A percentile compares a stretch with the other conserved stretches of the same genome.
Conservation (phyloP, 176 grass and related monocot species). For the Bonia amplexicaulis region DNA sequence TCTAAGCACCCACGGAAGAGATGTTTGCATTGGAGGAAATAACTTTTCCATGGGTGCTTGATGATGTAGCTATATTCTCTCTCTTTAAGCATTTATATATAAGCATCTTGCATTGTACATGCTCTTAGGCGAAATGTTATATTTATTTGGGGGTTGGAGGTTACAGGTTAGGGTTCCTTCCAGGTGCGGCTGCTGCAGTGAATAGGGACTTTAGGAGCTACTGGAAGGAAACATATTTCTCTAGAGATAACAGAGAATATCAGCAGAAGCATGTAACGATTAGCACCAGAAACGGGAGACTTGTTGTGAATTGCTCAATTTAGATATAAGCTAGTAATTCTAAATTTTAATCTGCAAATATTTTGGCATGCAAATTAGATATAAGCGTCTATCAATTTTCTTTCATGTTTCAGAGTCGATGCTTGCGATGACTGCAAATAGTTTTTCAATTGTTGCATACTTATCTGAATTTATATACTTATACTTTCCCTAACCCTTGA, state of each 20-base stretch:
- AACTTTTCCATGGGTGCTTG: no score
- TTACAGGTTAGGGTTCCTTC: neutral
- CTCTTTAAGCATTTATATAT: no score
- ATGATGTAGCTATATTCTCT: no score
- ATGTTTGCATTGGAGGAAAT: no score
- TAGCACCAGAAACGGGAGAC: neutral
- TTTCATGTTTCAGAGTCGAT: neutral
- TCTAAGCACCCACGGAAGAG: no score
- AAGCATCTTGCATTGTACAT: no score
- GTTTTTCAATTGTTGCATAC: neutral
- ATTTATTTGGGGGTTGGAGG: neutral
- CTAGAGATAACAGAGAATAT: neutral
- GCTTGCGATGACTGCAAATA: neutral
- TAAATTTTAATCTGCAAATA: neutral
- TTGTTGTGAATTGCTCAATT: neutral
- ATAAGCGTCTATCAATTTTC: no score
- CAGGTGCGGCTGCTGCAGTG: neutral
- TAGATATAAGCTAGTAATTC: neutral
- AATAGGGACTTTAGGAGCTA: neutral
- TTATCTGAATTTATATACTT: neutral
- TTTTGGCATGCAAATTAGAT: constrained; percentile 7
- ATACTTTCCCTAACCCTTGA: neutral
- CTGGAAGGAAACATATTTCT: neutral
- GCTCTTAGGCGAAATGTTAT: neutral
- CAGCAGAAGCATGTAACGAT: neutral